Evolutionary conservation across 1,284 basidiomycete species (phyloP), one percentile per base, ranked within the genome.

Genomic region (Hymenochaete sp.): DNA sequence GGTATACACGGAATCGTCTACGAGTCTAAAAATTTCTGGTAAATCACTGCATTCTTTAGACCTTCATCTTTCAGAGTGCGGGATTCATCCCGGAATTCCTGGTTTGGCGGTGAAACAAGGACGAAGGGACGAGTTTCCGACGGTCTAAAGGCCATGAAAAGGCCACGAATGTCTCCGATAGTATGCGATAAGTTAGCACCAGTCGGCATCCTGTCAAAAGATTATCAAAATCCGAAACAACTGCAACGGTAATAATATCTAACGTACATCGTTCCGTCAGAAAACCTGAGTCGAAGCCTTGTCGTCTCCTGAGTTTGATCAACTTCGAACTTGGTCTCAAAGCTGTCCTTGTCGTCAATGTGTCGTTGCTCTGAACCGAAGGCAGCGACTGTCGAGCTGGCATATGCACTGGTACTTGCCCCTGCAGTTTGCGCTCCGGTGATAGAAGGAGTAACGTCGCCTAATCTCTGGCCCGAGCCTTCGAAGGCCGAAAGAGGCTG

Each of bases 81-180:
- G n/a, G n/a, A n/a, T n/a, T n/a, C n/a, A n/a, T n/a, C n/a, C n/a
- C n/a, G n/a, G n/a, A n/a, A n/a, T n/a, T n/a, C n/a, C n/a, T n/a
- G n/a, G n/a, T n/a, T n/a, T n/a, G n/a, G n/a, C n/a, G n/a, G n/a
- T n/a, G n/a, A n/a, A n/a, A n/a, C n/a, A n/a, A n/a, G n/a, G n/a
- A n/a, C n/a, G n/a, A n/a, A n/a, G 38, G n/a, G 33, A 48, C 41
- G 45, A 18, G 21, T 37, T 35, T 82, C 90, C 53, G 61, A 96
- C 88, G n/a, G n/a, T n/a, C n/a, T n/a, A n/a, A n/a, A n/a, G n/a
- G 88, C 85, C 53, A 92, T 83, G 67, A 98, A 91, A 60, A 91
- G 91, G 55, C 72, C 77, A 43, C 92, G 71, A 40, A 98, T 73
- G 57, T 98, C 92, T 7, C 73, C 74, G 6, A 98, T 79, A 0